Evolutionary conservation across 306 rosid genomes (phyloP).

Genomic region (Benincasa hispida): DNA sequence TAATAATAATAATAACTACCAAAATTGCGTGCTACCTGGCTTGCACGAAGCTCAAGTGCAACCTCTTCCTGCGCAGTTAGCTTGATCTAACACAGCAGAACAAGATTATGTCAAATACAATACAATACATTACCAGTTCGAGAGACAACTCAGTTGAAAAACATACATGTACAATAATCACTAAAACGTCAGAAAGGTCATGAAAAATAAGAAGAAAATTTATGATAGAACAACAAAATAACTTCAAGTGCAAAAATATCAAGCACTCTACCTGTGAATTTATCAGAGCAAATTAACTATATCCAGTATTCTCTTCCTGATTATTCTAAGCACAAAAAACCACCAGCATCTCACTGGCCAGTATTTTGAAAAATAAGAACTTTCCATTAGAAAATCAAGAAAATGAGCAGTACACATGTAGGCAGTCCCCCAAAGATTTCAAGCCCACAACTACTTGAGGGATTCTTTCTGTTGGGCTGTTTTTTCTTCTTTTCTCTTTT

Average conservation of each 20-base stretch:
- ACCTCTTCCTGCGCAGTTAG: slow-evolving; percentile 97
- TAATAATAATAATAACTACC: not conserved
- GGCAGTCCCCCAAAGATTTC: not conserved
- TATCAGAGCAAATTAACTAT: not conserved
- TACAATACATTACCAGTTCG: too few species aligned
- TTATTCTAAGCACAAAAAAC: not conserved
- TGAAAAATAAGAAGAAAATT: not conserved
- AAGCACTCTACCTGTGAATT: not conserved
- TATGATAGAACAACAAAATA: not conserved
- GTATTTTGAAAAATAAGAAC: not conserved
- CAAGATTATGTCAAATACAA: not conserved
- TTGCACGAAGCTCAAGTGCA: slow-evolving; percentile 94
- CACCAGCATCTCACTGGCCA: not conserved
- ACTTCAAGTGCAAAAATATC: not conserved
- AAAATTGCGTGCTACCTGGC: slow-evolving; percentile 48
- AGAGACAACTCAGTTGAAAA: not conserved
- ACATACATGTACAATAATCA: not conserved
- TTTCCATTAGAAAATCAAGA: not conserved
- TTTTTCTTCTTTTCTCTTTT: too few species aligned
- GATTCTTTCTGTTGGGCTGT: not conserved
- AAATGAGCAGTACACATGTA: not conserved
- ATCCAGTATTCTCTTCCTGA: not conserved
- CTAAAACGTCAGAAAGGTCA: not conserved
- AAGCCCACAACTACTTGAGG: not conserved
- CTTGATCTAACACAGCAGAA: slow-evolving; percentile 55